Evolutionary conservation across 2,329 filamentous ascomycete species (phyloP), one percentile per base, ranked within the genome.

Genomic region (Apiospora saccharicola): DNA sequence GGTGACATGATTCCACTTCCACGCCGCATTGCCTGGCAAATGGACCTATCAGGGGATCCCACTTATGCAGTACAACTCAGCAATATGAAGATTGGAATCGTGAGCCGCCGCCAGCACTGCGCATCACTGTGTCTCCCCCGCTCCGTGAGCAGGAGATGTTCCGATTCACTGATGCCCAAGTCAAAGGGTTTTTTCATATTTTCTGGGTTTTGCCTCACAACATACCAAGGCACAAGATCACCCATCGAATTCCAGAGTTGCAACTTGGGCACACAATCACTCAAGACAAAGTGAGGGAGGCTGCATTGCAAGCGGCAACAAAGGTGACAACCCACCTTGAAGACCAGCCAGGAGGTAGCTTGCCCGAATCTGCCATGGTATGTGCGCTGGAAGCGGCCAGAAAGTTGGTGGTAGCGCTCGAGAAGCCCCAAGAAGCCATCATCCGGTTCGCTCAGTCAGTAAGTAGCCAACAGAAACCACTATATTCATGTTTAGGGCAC

Each of bases 361-460:
- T 67, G 30, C 3, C 61, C 10, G 61, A 67, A 14, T 13, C 61
- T 3, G n/a, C 14, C 16, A 34, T 34, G 30, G 61, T 67, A 3
- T 34, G 30, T 8, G 61, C 61, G 0, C 61, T 67, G 30, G 30
- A 41, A 41, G 30, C 30, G n/a, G 61, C 61, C 3, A 22, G 30
- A 14, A 22, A 67, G 22, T 19, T 70, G 12, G 68, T 70, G 26
- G 49, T 47, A 51, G 37, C 68, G 8, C 47, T 70, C 14, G 68
- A 70, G 47, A 70, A 70, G 10, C 49, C 68, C 47, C 46, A 70
- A 34, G 68, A 70, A 26, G 34, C 46, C 24, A 19, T 53, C 5
- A 1, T 70, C 10, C 49, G 43, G 46, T 70, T 70, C 53, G 68
- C 30, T 14, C 10, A 22, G 30, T 37, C 16, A 67, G 61, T 41